Evolutionary conservation across 345 rosid genomes (phyloP).

Genomic region (Aquilaria yunnanensis): DNA sequence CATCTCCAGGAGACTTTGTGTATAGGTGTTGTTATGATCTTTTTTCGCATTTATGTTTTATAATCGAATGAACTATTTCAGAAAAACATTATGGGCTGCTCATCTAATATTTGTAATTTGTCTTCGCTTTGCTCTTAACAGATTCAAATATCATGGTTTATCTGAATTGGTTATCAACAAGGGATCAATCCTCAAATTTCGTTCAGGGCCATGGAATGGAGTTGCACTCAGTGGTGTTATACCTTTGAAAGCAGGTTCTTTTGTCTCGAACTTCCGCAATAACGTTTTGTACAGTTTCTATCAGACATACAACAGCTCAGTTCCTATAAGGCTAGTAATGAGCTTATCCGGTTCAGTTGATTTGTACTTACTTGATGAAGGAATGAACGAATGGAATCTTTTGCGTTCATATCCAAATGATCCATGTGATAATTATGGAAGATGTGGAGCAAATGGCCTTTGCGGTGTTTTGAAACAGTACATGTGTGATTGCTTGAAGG

Average conservation of each 20-base stretch:
- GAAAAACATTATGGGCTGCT: too few species aligned
- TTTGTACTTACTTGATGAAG: too few species aligned
- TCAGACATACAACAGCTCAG: constrained; percentile 15
- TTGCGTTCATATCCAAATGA: not conserved
- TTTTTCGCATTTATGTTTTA: too few species aligned
- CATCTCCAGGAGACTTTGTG: constrained; percentile 20
- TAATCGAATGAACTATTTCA: too few species aligned
- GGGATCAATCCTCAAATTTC: constrained; percentile 8
- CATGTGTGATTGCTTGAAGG: constrained; percentile 24
- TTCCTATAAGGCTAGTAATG: constrained; percentile 25
- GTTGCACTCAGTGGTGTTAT: constrained; percentile 32
- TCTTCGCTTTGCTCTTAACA: too few species aligned
- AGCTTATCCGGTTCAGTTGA: constrained; percentile 17
- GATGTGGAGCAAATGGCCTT: constrained; percentile 11
- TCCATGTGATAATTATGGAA: constrained; percentile 11
- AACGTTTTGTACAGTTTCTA: constrained; percentile 26
- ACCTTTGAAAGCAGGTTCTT: constrained; percentile 13
- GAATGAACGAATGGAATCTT: too few species aligned
- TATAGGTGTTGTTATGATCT: too few species aligned
- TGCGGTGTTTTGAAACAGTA: constrained; percentile 1
- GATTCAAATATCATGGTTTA: constrained; percentile 23
- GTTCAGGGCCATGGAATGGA: constrained; percentile 52
- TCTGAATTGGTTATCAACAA: constrained; percentile 30
- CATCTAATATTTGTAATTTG: too few species aligned
- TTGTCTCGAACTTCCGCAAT: constrained; percentile 9